Conservation (phyloP, 179 eudicot genomes). For the Spinacia oleracea region DNA sequence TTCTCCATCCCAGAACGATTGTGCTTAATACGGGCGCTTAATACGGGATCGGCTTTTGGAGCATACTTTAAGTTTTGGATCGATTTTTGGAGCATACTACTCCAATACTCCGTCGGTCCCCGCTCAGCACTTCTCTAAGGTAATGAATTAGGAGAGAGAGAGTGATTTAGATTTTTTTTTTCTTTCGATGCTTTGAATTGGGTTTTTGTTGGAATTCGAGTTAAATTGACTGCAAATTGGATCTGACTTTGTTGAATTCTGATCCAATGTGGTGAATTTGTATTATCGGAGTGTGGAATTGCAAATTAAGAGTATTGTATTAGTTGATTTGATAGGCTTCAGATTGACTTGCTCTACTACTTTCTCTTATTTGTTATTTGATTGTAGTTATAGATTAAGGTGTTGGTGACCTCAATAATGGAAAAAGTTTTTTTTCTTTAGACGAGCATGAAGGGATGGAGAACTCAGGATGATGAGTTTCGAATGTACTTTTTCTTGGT, state of each 20-base stretch:
- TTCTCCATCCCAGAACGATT: no score
- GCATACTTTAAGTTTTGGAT: no score
- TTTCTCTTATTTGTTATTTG: background rate
- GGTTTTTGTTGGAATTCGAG: background rate
- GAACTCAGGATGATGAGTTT: slow-evolving; percentile 31
- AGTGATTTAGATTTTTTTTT: no score
- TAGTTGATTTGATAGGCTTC: background rate
- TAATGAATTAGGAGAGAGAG: slow-evolving; percentile 18
- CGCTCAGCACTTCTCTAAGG: slow-evolving; percentile 67
- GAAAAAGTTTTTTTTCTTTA: background rate
- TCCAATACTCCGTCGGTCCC: slow-evolving; percentile 62
- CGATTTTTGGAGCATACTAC: slow-evolving; percentile 75
- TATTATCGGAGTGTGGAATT: background rate
- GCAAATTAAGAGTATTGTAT: background rate
- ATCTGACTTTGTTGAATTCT: background rate
- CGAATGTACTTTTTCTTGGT: slow-evolving; percentile 47
- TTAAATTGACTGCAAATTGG: slow-evolving; percentile 6
- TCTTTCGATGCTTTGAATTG: background rate
- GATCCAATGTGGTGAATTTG: slow-evolving; percentile 8
- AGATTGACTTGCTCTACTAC: background rate
- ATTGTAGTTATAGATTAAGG: background rate
- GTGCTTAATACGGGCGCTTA: no score
- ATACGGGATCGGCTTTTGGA: no score
- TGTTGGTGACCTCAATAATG: background rate
- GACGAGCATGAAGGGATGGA: slow-evolving; percentile 41